Evolutionary conservation across 148 eudicot species (phyloP), one percentile per base, ranked within the genome.

Genomic region (Camellia japonica): DNA sequence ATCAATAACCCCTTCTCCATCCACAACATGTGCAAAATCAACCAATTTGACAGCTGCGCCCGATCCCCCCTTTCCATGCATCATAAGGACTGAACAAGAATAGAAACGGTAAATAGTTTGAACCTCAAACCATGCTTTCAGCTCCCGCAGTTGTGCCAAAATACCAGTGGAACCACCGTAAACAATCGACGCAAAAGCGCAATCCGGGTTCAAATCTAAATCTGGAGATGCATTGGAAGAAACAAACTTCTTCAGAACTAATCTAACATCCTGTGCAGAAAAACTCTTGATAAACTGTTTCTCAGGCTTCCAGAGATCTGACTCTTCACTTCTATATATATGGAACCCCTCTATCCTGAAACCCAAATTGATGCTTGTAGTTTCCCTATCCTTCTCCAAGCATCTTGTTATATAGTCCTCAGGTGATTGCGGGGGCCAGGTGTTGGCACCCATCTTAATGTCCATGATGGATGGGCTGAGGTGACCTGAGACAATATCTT

Each of bases 61-160:
- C 0, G 86, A 77, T 75, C 80, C 68, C 75, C 84, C 91, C 86
- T 88, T 88, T 44, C 92, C 97, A 73, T 79, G 88, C 73, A 85
- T 80, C 73, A 96, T 61, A 20, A 94, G 89, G 84, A 92, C 60
- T 3, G 98, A 95, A 75, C 93, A 89, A 3, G 93, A 84, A 83
- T 85, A 80, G 71, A 96, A 92, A 64, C 94, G 97, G 66, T 82
- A 94, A 38, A 82, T 71, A 0, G 99, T 96, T 83, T 96, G 99
- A 72, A 90, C 90, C 82, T 96, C 99, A 75, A 96, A 94, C 99
- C 99, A 96, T 60, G 93, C 87, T 83, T 96, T 96, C 54, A 96
- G 84, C 84, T 96, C 97, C 83, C 80, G 56, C 56, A 96, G 68
- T 68, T 94, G 97, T 4, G 92, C 86, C 85, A 96, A 85, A 82